A percentile compares a stretch with the other conserved stretches of the same genome.
These are phyloP conservation scores for Thamnidium elegans DNA, from an alignment of 192 early-diverging fungal species.

Conservation along the genomic window DNA sequence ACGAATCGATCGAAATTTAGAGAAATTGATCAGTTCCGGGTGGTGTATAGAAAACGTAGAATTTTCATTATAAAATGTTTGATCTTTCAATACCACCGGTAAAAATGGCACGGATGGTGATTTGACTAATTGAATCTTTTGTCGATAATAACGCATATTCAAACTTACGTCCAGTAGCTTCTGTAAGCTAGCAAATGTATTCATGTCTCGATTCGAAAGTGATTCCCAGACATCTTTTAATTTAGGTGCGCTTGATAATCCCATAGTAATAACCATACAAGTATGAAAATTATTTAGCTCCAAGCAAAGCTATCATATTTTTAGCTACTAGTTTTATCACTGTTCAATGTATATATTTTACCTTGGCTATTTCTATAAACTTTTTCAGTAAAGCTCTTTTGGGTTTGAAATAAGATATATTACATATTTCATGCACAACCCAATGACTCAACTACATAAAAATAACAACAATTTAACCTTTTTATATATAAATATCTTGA, in stretches of 20 bases:
- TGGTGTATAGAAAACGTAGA: conserved; percentile 26
- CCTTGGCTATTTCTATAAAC: conserved; percentile 38
- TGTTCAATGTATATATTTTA: conserved; percentile 6
- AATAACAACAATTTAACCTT: not conserved
- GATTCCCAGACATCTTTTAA: conserved; percentile 39
- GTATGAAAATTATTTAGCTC: conserved; percentile 66
- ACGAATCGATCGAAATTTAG: conserved; percentile 45
- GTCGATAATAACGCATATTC: conserved; percentile 67
- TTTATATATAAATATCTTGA: not conserved
- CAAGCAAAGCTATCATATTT: conserved; percentile 49
- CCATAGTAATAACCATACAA: conserved; percentile 59
- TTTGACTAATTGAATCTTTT: conserved; percentile 42
- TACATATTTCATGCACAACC: conserved; percentile 30
- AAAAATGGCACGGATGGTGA: conserved; percentile 62
- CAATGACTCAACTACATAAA: conserved; percentile 34
- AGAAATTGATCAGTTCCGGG: conserved; percentile 46
- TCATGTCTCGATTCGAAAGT: conserved; percentile 46
- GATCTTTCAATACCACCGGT: conserved; percentile 68
- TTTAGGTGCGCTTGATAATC: conserved; percentile 52
- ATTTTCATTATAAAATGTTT: conserved; percentile 71
- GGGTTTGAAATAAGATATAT: conserved; percentile 1
- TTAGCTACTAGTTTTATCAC: not conserved
- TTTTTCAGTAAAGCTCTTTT: conserved; percentile 22
- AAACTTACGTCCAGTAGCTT: conserved; percentile 55
- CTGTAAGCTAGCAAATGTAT: conserved; percentile 48